A percentile compares a stretch with the other conserved stretches of the same genome.
Evolutionary conservation across 345 rosid genomes (phyloP).

Genomic region (Gossypium australe): DNA sequence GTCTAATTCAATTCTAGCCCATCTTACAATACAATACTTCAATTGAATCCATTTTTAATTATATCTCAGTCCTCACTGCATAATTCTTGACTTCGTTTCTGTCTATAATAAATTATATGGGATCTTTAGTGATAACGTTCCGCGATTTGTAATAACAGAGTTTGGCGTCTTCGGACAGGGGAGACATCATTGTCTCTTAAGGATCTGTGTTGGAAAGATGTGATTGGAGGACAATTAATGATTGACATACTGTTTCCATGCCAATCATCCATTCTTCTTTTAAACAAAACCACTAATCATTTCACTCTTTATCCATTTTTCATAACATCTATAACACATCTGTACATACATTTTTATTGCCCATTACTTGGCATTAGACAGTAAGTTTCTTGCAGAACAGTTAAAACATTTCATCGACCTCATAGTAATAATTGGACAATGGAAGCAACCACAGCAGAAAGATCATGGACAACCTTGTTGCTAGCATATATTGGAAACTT

Average conservation of each 20-base stretch:
- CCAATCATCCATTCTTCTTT: not conserved
- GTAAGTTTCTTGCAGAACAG: not conserved
- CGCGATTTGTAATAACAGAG: not conserved
- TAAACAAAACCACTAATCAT: not conserved
- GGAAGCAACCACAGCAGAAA: constrained; percentile 32
- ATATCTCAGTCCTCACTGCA: too few relatives aligned
- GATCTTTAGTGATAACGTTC: too few relatives aligned
- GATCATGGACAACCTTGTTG: constrained; percentile 21
- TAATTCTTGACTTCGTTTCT: too few relatives aligned
- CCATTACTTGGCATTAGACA: not conserved
- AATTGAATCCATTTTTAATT: too few relatives aligned
- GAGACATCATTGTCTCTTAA: not conserved
- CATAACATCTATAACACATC: not conserved
- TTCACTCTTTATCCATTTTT: not conserved
- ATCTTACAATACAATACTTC: too few relatives aligned
- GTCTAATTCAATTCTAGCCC: too few relatives aligned
- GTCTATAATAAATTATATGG: too few relatives aligned
- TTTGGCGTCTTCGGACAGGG: not conserved
- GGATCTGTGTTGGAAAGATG: not conserved
- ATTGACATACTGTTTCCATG: not conserved
- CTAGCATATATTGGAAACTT: constrained; percentile 24
- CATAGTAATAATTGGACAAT: constrained; percentile 32
- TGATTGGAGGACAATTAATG: not conserved
- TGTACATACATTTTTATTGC: not conserved
- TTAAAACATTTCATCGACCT: not conserved